These are phyloP conservation scores for Exophiala xenobiotica DNA, from an alignment of 2,329 filamentous ascomycete species.

Conservation along the genomic window DNA sequence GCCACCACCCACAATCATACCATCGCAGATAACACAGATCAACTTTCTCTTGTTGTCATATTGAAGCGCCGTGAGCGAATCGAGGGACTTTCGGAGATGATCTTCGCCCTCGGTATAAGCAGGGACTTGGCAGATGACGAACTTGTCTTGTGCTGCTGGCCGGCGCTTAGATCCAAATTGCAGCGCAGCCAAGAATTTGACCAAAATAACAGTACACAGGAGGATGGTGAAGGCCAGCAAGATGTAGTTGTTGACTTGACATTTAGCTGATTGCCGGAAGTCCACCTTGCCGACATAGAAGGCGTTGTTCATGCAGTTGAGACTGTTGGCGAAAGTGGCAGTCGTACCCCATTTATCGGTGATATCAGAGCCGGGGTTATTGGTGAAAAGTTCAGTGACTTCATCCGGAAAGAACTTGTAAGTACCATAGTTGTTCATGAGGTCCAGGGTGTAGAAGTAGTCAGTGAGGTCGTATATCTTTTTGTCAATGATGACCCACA, in stretches of 20 bases:
- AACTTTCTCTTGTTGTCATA: constrained; percentile 99
- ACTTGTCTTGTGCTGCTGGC: constrained; percentile 91
- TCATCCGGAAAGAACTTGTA: constrained; percentile 73
- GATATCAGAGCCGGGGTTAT: constrained; percentile 78
- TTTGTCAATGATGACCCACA: constrained; percentile 77
- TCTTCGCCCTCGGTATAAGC: constrained; percentile 98
- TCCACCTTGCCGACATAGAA: constrained; percentile 84
- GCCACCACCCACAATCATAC: constrained; percentile 91
- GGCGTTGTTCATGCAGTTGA: constrained; percentile 77
- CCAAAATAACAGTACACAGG: constrained; percentile 72
- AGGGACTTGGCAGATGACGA: constrained; percentile 96
- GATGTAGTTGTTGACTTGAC: constrained; percentile 88
- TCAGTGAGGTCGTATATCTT: constrained; percentile 86
- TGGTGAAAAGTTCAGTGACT: constrained; percentile 66
- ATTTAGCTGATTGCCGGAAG: constrained; percentile 74
- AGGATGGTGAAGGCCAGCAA: constrained; percentile 84
- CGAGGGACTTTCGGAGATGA: constrained; percentile 84
- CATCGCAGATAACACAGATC: constrained; percentile 93
- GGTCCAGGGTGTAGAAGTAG: constrained; percentile 76
- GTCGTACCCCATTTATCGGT: constrained; percentile 61
- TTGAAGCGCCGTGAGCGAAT: constrained; percentile 88
- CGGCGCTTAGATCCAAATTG: constrained; percentile 91
- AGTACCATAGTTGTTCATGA: constrained; percentile 52
- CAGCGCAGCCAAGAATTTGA: constrained; percentile 90
- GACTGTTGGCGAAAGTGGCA: constrained; percentile 60